Conservation (phyloP, 345 rosid genomes). For the Mallotus nudiflorus region DNA sequence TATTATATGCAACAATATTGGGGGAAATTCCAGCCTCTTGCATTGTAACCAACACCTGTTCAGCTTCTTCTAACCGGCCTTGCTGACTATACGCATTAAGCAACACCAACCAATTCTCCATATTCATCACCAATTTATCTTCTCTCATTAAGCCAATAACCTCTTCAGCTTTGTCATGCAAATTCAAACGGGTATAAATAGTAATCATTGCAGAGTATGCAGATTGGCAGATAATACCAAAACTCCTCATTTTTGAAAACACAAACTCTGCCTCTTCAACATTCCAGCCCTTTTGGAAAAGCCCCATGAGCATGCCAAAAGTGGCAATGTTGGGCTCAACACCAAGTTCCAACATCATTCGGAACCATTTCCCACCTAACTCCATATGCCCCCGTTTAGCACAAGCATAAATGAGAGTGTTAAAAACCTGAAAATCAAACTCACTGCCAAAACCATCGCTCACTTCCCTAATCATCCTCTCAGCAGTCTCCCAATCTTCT, state of each 20-base stretch:
- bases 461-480: conserved; percentile 49
- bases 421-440: conserved; percentile 60
- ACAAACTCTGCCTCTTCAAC: conserved; percentile 72
- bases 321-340: conserved; percentile 79
- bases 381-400: conserved; percentile 56
- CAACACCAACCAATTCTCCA: conserved; percentile 84
- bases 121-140: conserved; percentile 51
- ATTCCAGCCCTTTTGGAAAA: conserved; percentile 73
- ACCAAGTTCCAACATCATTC: conserved; percentile 68
- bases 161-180: conserved; percentile 71
- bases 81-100: conserved; percentile 82
- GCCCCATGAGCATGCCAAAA: conserved; percentile 84
- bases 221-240: conserved; percentile 64
- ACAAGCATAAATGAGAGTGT: conserved; percentile 65
- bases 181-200: conserved; percentile 69
- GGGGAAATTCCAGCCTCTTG: conserved; percentile 53
- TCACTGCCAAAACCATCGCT: conserved; percentile 33
- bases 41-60: conserved; percentile 53
- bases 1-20: conserved; percentile 71
- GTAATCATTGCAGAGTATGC: conserved; percentile 93
- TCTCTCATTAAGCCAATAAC: conserved; percentile 58
- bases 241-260: conserved; percentile 64
- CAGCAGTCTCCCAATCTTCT: conserved; percentile 76
- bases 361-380: conserved; percentile 65
- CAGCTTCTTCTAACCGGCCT: conserved; percentile 77